Conservation (phyloP, 2,329 filamentous ascomycete genomes). For the Penicillium sclerotigenum region DNA sequence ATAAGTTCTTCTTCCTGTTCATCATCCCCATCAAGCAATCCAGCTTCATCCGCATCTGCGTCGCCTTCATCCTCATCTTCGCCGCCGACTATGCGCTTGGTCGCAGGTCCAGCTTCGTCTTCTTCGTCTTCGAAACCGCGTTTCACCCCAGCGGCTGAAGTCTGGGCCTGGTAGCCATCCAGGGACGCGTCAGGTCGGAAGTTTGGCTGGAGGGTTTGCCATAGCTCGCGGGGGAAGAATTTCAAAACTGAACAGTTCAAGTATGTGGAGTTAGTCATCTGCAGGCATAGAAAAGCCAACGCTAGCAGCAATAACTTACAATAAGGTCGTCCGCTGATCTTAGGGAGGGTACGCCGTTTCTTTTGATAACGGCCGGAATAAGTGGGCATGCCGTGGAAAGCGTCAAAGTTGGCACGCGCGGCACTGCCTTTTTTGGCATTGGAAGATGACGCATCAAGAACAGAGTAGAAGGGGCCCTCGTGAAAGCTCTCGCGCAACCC, state of each 20-base stretch:
- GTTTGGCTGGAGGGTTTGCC: conserved; percentile 51
- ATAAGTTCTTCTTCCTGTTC: conserved; percentile 51
- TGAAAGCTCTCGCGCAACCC: conserved; percentile 54
- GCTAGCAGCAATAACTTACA: conserved; percentile 38
- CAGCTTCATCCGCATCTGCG: conserved; percentile 31
- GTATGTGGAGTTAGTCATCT: not conserved
- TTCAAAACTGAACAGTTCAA: conserved; percentile 45
- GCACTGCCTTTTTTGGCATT: conserved; percentile 44
- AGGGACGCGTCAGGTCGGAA: conserved; percentile 37
- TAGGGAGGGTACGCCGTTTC: conserved; percentile 54
- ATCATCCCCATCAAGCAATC: conserved; percentile 40
- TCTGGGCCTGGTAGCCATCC: conserved; percentile 27
- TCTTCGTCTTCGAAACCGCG: conserved; percentile 48
- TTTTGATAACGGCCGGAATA: conserved; percentile 59
- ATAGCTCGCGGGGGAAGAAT: conserved; percentile 59
- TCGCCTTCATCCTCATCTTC: conserved; percentile 31
- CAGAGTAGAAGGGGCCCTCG: conserved; percentile 59
- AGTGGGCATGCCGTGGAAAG: conserved; percentile 60
- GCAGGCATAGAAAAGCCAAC: not conserved
- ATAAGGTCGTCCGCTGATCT: conserved; percentile 54
- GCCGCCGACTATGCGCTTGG: conserved; percentile 34
- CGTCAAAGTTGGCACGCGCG: conserved; percentile 53
- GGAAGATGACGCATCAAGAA: conserved; percentile 44
- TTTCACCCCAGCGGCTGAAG: conserved; percentile 25
- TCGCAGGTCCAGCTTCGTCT: conserved; percentile 34